These are phyloP conservation scores for Kwoniella dejecticola DNA, from an alignment of 768 basidiomycete genomes.

Conservation along the genomic window DNA sequence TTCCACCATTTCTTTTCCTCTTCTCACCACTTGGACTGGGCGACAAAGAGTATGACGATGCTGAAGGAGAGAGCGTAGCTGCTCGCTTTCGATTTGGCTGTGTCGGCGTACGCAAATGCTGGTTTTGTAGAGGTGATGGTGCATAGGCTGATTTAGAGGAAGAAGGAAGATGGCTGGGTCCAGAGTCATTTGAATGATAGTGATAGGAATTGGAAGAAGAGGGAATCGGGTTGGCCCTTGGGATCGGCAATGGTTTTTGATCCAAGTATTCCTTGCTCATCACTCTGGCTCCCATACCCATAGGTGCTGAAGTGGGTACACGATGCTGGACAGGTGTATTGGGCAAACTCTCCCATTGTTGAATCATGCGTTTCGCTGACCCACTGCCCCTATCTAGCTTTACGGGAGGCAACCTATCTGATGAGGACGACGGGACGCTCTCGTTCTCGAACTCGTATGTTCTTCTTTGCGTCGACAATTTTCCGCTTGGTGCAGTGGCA, in stretches of 20 bases:
- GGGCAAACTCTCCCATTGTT: conserved; percentile 43
- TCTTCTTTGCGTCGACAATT: conserved; percentile 14
- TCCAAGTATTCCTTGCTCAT: conserved; percentile 45
- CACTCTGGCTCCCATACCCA: conserved; percentile 9
- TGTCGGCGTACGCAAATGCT: conserved; percentile 43
- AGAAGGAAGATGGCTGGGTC: conserved; percentile 14
- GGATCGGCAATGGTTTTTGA: conserved; percentile 42
- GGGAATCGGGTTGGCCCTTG: conserved; percentile 16
- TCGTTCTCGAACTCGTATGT: conserved; percentile 16
- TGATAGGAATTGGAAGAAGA: conserved; percentile 7
- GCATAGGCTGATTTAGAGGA: not conserved
- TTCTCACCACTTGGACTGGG: conserved; percentile 36
- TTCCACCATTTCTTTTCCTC: conserved; percentile 23
- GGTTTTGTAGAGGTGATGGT: conserved; percentile 40
- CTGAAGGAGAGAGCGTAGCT: conserved; percentile 32
- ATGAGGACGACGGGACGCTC: not conserved
- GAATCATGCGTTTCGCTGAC: conserved; percentile 44
- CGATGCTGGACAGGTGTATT: conserved; percentile 3
- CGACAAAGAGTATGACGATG: conserved; percentile 36
- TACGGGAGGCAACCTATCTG: conserved; percentile 4
- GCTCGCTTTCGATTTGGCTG: conserved; percentile 22
- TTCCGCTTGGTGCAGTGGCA: conserved; percentile 30
- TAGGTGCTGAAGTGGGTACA: conserved; percentile 3
- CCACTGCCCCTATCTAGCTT: conserved; percentile 38
- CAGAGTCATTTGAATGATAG: not conserved